Conservation (phyloP, 805 yeast species). For the Metschnikowia corniflorae region DNA sequence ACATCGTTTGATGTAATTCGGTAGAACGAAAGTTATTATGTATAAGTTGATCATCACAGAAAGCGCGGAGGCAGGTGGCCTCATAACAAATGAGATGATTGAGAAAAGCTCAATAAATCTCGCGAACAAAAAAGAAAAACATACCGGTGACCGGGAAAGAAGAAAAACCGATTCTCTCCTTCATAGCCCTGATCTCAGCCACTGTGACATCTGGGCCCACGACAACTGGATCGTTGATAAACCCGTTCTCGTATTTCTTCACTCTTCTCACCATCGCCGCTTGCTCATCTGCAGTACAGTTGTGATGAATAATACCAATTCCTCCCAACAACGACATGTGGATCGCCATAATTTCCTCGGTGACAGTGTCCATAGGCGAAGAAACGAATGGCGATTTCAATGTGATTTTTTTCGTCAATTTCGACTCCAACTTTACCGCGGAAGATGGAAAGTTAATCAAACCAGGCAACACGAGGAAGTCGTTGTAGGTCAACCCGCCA, state of each 20-base stretch:
- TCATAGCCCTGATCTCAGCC: conserved; percentile 72
- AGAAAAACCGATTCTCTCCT: conserved; percentile 78
- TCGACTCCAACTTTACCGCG: conserved; percentile 73
- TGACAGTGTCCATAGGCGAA: conserved; percentile 99
- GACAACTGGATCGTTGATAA: conserved; percentile 91
- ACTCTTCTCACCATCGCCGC: conserved; percentile 98
- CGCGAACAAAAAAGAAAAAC: conserved; percentile 42
- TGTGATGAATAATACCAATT: conserved; percentile 97
- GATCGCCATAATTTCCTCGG: conserved; percentile 96
- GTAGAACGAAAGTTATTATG: conserved; percentile 98
- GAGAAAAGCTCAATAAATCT: too few species aligned
- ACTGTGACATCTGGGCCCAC: conserved; percentile 74
- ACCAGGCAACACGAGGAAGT: conserved; percentile 92
- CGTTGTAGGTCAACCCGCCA: conserved; percentile 98
- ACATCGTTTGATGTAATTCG: conserved; percentile 94
- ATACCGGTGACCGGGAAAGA: conserved; percentile 99
- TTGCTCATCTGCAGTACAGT: conserved; percentile 94
- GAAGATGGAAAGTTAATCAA: conserved; percentile 85
- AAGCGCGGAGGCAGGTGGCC: too few species aligned
- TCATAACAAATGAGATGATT: background rate
- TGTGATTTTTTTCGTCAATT: conserved; percentile 85
- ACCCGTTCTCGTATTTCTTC: conserved; percentile 96
- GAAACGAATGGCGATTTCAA: conserved; percentile 94
- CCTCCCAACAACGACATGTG: conserved; percentile 98
- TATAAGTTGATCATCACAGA: conserved; percentile 55